Evolutionary conservation across 768 basidiomycete species (phyloP), one percentile per base, ranked within the genome.

Genomic region (Russula abietina): DNA sequence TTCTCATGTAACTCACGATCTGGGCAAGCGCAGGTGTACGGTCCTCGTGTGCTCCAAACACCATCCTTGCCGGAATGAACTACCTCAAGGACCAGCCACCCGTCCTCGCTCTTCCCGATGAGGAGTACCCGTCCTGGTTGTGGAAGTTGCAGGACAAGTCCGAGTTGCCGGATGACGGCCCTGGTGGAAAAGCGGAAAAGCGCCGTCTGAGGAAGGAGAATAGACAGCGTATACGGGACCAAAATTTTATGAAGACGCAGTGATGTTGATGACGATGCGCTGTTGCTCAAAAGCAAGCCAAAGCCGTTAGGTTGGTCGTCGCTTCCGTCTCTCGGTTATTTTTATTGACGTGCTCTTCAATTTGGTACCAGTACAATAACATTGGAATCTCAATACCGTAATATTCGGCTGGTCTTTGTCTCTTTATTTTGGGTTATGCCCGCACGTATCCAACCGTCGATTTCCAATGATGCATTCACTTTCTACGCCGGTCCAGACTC

Each of bases 121-220:
- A 89, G 49, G 84, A 86, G 67, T 96, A 97, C 72, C 94, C 94
- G 3, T 72, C 82, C 8, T 97, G 94, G 94, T 73, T 97, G 45
- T 97, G 94, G 94, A 85, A 80, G 16, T 70, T 93, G 43, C 75
- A 91, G 22, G 54, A 64, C 63, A 81, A 85, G 5, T 82, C 81
- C 69, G 79, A 79, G 46, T 76, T 80, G 59, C 80, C 80, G 19
- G 87, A 90, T 39, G 88, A 91, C 64, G 87, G 87, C 1, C 88
- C 85, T 1, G 89, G 88, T 22, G 87, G 90, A 24, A 81, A 81
- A 71, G 83, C 78, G 55, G 80, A 82, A 72, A 77, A 76, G 69
- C 68, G 70, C 38, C 75, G 76, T 61, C 76, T 88, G 73, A 76
- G 89, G 70, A 76, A 75, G 69, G 80, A 80, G 63, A 89, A 87